A percentile compares a stretch with the other conserved stretches of the same genome.
Evolutionary conservation across 306 rosid species (phyloP).

Genomic region (Datisca glomerata): DNA sequence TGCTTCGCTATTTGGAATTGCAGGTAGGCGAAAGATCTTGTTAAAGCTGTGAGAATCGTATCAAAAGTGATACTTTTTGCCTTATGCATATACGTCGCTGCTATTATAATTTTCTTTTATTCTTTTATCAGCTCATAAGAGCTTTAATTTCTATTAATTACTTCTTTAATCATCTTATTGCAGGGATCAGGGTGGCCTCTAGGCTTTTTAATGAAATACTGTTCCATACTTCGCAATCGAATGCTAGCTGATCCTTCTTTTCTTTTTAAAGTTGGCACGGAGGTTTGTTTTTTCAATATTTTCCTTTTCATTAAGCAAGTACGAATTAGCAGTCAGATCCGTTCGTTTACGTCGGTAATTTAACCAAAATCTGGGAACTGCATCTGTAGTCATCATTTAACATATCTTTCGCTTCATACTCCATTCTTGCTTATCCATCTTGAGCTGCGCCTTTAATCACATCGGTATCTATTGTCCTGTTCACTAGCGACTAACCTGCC

Average conservation of each 20-base stretch:
- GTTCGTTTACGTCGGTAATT: too few species aligned
- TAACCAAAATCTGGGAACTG: too few species aligned
- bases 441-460: too few species aligned
- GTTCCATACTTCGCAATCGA: conserved; percentile 70
- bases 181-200: conserved; percentile 68
- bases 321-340: too few species aligned
- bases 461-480: too few species aligned
- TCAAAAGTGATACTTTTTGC: not conserved
- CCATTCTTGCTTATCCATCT: too few species aligned
- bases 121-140: not conserved
- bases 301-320: too few species aligned
- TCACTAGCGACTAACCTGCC: too few species aligned
- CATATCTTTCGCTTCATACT: too few species aligned
- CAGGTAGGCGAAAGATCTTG: conserved; percentile 24
- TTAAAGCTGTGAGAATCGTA: not conserved
- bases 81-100: not conserved
- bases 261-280: conserved; percentile 82
- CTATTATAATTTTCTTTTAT: not conserved
- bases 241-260: conserved; percentile 93
- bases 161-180: conserved; percentile 11
- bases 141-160: too few species aligned
- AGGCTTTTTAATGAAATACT: conserved; percentile 53
- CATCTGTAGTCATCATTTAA: too few species aligned
- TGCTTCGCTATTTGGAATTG: conserved; percentile 59
- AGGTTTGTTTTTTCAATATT: conserved; percentile 73